Evolutionary conservation across 1,284 basidiomycete species (phyloP), one percentile per base, ranked within the genome.

Genomic region (Salmacisia buchloeana): DNA sequence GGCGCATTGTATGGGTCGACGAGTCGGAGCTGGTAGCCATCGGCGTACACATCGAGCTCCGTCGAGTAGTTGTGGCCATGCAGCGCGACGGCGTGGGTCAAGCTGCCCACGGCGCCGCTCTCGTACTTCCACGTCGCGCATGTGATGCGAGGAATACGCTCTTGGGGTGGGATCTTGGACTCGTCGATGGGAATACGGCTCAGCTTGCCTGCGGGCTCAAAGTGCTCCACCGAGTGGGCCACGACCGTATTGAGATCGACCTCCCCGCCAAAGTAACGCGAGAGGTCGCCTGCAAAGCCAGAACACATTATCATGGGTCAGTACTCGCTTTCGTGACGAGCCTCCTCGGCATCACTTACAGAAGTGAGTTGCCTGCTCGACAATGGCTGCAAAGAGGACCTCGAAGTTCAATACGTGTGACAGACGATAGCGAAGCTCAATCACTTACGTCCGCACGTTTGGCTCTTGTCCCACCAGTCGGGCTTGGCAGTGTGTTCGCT

Each of bases 181-280:
- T 94, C 92, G 76, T 94, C 89, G 64, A 96, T 83, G 33, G 84
- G 82, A 74, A 94, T 85, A 81, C 89, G 91, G 70, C 86, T 87
- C 39, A 98, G 85, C 33, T 87, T 81, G 33, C 94, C 96, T 2
- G 94, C 90, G 3, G 72, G 72, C 67, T 79, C 77, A 65, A 71
- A 74, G 70, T 75, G 67, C 63, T 79, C 77, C 29, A 79, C 59
- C 62, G 75, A 72, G 52, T 81, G 79, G 45, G 80, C 83, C 66
- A 83, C 84, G 41, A 97, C 92, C 52, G 87, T 87, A 64, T 85
- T 82, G 66, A 94, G 88, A 77, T 96, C 90, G 63, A 97, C 92
- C 74, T 97, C 94, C 46, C 94, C 94, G 61, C 94, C 94, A 81
- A 98, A 97, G 85, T 97, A 98, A 72, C 94, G 89, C 60, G 92